Base-by-base conservation (phyloP, 2,329 filamentous ascomycete genomes). In the Drechslerella coelobrocha region DNA sequence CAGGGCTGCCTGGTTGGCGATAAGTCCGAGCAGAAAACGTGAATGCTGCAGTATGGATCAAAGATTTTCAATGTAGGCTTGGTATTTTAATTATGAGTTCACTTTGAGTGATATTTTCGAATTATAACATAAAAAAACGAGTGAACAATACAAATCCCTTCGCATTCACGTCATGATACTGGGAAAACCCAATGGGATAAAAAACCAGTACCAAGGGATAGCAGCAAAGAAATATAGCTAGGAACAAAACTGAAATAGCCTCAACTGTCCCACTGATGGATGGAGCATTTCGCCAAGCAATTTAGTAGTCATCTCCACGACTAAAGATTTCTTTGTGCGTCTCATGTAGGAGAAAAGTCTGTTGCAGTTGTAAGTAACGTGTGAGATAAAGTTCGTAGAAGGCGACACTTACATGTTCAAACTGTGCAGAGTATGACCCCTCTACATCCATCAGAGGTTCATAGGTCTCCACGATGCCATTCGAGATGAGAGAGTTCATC, bases 391-490 rank as follows among this genome's bases (percentile, higher is more conserved):
- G 9, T 34, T 27, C 5, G 8, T 14, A 26, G 2, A 21, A 39
- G 10, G 45, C 7, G 19, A 61, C 24, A 41, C 89, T 85, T 81
- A 95, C 92, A 81, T 97, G 92, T 83, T 97, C 92, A 78, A 87
- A 96, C 79, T 97, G 92, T 73, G 92, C 93, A 23, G 92, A 95
- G 79, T 95, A 96, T 27, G 90, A 95, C 65, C 93, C 84, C 94
- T 96, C 81, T 91, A 62, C 48, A 88, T 81, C 97, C 92, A 75
- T 89, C 88, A 75, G 96, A 82, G 37, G 93, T 92, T 39, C 91
- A 78, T 97, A 97, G 43, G 90, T 87, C 80, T 97, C 90, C 43
- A 97, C 91, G 75, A 97, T 62, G 14, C 65, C 65, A 26, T 69
- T 43, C 9, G 60, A 56, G 26, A 69, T 41, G n/a, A 69, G 57